Evolutionary conservation across 2,329 filamentous ascomycete genomes (phyloP), one percentile per base, ranked within the genome.

Genomic region (Ilyonectria mors-panacis): DNA sequence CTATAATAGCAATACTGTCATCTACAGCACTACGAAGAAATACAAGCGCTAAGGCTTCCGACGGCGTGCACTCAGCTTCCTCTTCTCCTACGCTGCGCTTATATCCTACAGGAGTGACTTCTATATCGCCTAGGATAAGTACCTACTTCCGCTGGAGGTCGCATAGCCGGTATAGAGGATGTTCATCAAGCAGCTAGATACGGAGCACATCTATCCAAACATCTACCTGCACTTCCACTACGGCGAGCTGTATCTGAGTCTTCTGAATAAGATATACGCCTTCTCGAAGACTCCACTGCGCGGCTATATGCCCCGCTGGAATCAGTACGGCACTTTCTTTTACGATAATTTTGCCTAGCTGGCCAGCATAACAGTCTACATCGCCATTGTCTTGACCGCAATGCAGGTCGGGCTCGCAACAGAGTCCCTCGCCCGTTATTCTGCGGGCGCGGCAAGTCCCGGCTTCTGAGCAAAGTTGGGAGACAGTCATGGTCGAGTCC

Each of bases 41-140:
- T 61, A 51, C 15, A 44, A 17, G 5, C 42, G 50, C 9, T 15
- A 28, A 17, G 4, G 21, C 4, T 30, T n/a, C 54, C 54, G 54
- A 37, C 17, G 19, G 26, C 54, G 35, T 9, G 56, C 56, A 12
- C 28, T 59, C 4, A 54, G 61, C 4, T 57, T 63, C 28, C 28
- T 63, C 1, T 30, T 63, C 21, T 63, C 61, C 19, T 63, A 58
- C 8, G 35, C 35, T 2, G 45, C 61, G 1, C 54, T 63, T 15
- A 35, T 63, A 19, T 45, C 45, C n/a, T 48, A 58, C 10, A 39
- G 58, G 10, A 63, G 61, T 19, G 61, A 63, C 30, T 63, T 63
- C 28, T 12, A 19, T 2, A 53, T 63, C 6, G 61, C 61, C 3
- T 35, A 53, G 7, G 45, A 58, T 3, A 6, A 6, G 1, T 35